Evolutionary conservation across 352 stramenopile species (phyloP).

Genomic region (Globisporangium rhizosaccharum): DNA sequence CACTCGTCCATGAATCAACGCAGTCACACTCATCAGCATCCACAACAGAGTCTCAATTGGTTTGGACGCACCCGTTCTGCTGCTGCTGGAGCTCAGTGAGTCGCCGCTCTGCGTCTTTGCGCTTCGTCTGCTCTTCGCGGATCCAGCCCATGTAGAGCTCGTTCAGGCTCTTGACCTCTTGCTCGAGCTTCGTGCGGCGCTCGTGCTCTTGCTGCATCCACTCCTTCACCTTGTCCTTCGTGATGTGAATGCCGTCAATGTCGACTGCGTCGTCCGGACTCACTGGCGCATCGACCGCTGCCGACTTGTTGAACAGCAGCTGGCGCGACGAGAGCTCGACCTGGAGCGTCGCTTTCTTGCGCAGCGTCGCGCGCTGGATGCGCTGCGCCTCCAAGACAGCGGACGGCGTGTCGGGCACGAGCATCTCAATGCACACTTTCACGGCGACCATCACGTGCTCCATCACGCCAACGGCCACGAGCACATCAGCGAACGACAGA

Average conservation of each 20-base stretch:
- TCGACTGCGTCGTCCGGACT: slow-evolving; percentile 16
- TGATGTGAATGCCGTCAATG: slow-evolving; percentile 22
- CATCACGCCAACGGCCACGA: slow-evolving; percentile 54
- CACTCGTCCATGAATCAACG: not conserved
- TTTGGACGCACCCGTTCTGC: slow-evolving; percentile 15
- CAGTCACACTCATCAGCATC: not conserved
- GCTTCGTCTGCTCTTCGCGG: slow-evolving; percentile 72
- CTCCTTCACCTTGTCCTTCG: slow-evolving; percentile 50
- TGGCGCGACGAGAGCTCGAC: slow-evolving; percentile 61
- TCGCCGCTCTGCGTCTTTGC: slow-evolving; percentile 58
- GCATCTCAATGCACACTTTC: slow-evolving; percentile 77
- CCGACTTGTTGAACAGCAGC: slow-evolving; percentile 16
- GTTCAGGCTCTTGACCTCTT: slow-evolving; percentile 76
- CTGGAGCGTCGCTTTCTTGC: slow-evolving; percentile 72
- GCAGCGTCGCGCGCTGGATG: slow-evolving; percentile 51
- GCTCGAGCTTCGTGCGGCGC: slow-evolving; percentile 62
- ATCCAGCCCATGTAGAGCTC: slow-evolving; percentile 85
- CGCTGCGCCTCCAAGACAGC: slow-evolving; percentile 59
- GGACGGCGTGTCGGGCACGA: slow-evolving; percentile 64
- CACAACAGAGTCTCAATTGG: not conserved
- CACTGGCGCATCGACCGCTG: not conserved
- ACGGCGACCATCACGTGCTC: slow-evolving; percentile 77
- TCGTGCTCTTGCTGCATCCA: slow-evolving; percentile 72
- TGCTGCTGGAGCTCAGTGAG: slow-evolving; percentile 43
- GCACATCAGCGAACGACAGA: slow-evolving; percentile 49